These are phyloP conservation scores for Fusarium liriodendri DNA, from an alignment of 2,329 filamentous ascomycete species.

Conservation along the genomic window DNA sequence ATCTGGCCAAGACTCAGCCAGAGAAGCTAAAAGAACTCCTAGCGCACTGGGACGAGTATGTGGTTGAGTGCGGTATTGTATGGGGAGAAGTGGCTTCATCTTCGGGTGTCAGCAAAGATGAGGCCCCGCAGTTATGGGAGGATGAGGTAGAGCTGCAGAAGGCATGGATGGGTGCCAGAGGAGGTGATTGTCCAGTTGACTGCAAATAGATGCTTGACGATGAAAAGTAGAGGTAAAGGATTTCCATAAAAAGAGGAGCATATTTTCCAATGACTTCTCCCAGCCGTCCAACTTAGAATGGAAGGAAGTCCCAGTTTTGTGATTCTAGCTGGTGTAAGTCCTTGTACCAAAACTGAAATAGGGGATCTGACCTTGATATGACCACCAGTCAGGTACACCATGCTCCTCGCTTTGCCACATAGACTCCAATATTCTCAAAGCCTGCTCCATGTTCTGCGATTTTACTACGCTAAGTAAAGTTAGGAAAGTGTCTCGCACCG, in stretches of 20 bases:
- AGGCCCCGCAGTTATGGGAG: background rate
- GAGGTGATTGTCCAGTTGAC: background rate
- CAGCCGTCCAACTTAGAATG: background rate
- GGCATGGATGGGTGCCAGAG: background rate
- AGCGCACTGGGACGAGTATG: constrained; percentile 49
- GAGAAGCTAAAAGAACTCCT: constrained; percentile 44
- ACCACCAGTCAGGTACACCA: background rate
- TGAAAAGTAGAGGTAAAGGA: too few species aligned
- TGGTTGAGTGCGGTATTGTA: constrained; percentile 12
- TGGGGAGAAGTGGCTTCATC: constrained; percentile 8
- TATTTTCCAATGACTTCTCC: too few species aligned
- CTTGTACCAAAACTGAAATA: background rate
- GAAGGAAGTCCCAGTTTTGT: background rate
- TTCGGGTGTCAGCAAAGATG: constrained; percentile 1
- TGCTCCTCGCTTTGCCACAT: background rate
- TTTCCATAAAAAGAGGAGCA: too few species aligned
- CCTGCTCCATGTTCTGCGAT: background rate
- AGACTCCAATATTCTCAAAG: background rate
- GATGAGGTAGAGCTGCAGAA: background rate
- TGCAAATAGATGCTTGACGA: background rate
- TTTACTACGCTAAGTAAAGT: background rate
- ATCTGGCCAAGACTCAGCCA: background rate
- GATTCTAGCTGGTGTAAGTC: background rate
- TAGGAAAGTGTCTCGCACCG: background rate
- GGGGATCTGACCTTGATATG: background rate